Conservation (phyloP, 2,329 filamentous ascomycete genomes). For the Fusarium circinatum region DNA sequence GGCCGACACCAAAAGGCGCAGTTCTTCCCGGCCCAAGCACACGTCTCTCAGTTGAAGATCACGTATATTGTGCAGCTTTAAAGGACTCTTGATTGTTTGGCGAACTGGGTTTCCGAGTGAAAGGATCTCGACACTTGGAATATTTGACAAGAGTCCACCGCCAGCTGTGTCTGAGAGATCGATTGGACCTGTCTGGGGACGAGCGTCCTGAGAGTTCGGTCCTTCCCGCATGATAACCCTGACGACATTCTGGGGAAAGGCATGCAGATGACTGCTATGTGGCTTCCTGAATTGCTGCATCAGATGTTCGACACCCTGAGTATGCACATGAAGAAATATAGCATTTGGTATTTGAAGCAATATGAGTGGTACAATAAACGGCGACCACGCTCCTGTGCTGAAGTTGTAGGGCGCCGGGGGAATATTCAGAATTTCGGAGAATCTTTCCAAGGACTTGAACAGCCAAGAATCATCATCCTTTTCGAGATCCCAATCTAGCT, state of each 20-base stretch:
- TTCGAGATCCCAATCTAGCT: background rate
- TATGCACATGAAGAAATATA: background rate
- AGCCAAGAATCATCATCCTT: background rate
- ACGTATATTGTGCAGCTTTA: background rate
- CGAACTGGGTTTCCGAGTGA: background rate
- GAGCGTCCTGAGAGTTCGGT: background rate
- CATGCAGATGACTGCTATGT: background rate
- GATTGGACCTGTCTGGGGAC: background rate
- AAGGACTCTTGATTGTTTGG: background rate
- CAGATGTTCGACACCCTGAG: background rate
- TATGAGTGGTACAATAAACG: background rate
- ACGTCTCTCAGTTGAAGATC: fast-evolving
- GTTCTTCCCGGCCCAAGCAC: background rate
- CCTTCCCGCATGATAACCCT: fast-evolving
- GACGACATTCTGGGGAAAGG: background rate
- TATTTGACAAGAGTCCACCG: background rate
- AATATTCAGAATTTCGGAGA: background rate
- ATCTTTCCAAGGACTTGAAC: background rate
- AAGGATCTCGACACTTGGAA: background rate
- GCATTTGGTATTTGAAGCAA: background rate
- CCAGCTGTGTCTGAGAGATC: background rate
- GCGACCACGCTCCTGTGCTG: background rate
- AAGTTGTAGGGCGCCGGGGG: background rate
- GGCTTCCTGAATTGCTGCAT: background rate
- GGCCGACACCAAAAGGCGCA: background rate